Conservation (phyloP, 176 grass and related monocot genomes). For the Eleusine coracana region DNA sequence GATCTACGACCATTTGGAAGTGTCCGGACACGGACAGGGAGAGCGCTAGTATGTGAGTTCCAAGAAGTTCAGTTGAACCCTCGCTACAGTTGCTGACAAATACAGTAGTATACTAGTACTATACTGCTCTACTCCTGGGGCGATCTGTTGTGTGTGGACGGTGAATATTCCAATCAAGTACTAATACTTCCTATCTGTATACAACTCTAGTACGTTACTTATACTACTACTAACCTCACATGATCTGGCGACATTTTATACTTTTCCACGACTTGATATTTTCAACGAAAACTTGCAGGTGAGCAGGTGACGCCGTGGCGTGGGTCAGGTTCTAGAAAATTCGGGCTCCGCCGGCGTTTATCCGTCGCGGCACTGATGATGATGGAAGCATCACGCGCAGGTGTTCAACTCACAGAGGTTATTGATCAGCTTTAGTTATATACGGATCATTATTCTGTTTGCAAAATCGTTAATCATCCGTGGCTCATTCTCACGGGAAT, state of each 20-base stretch:
- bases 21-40: no score
- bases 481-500: neutral
- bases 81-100: no score
- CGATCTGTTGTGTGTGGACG: no score
- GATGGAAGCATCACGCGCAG: no score
- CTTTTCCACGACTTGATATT: neutral
- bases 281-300: neutral
- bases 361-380: neutral
- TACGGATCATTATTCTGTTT: neutral
- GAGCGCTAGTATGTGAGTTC: no score
- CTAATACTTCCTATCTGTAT: neutral
- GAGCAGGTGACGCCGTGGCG: no score
- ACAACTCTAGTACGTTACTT: neutral
- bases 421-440: neutral
- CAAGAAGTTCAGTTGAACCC: no score
- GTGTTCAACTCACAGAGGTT: neutral
- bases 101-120: no score
- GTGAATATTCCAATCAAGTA: no score
- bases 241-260: neutral
- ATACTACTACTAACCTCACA: neutral
- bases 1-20: no score
- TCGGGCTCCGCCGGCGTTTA: neutral
- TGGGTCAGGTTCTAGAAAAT: neutral
- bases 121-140: no score
- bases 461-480: neutral